phyloP scores from a whole-genome alignment of 75 land plant genomes.

The Pinus taeda region DNA sequence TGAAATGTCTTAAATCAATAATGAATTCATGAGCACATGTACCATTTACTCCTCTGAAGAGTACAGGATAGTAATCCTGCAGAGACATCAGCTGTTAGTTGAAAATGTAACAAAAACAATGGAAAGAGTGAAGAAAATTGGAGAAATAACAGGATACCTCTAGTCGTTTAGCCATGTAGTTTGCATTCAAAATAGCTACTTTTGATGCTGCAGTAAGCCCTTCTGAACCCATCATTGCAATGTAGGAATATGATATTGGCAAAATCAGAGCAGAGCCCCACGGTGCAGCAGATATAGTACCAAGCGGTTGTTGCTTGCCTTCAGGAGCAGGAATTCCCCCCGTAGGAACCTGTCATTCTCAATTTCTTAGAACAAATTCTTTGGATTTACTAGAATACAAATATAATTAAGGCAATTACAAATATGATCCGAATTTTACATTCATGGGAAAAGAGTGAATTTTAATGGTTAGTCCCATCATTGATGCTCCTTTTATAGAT shows the following conservation, averaged over 20 bases:
- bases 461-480: not conserved
- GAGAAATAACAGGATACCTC: constrained; percentile 52
- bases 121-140: not conserved
- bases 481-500: not conserved
- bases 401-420: not conserved
- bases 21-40: constrained; percentile 99
- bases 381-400: not conserved
- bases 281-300: constrained; percentile 95
- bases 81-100: not conserved
- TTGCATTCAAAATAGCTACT: constrained; percentile 92
- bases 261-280: constrained; percentile 99
- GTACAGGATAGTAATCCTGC: constrained; percentile 88
- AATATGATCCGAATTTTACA: not conserved
- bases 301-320: constrained; percentile 66
- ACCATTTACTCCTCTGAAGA: constrained; percentile 98
- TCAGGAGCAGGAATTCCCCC: constrained; percentile 91
- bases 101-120: not conserved
- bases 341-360: constrained; percentile 61
- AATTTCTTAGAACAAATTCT: not conserved
- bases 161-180: constrained; percentile 99
- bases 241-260: constrained; percentile 95
- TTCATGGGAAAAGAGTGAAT: not conserved
- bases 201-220: constrained; percentile 96
- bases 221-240: constrained; percentile 97
- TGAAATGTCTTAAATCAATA: constrained; percentile 87